Evolutionary conservation across 331 rosid species (phyloP).

Genomic region (Stylosanthes scabra): DNA sequence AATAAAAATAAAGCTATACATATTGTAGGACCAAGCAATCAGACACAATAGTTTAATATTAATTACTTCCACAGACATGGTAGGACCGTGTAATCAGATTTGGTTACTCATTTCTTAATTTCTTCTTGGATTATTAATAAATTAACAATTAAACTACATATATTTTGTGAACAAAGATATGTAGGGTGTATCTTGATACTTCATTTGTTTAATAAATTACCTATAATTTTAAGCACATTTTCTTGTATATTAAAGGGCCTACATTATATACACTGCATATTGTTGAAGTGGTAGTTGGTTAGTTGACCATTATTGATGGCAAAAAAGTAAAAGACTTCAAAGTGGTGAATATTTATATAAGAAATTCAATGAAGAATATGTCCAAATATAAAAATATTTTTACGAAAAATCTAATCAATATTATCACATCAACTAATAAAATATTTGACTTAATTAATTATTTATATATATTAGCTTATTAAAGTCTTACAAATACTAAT

Average conservation of each 20-base stretch:
- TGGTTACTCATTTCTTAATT: conserved; percentile 14
- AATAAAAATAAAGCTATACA: conserved; percentile 14
- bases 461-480: too few species aligned
- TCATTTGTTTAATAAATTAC: neutral
- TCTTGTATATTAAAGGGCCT: neutral
- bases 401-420: too few species aligned
- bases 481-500: too few species aligned
- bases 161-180: neutral
- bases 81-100: conserved; percentile 42
- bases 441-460: too few species aligned
- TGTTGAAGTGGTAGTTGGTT: conserved; percentile 39
- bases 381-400: neutral
- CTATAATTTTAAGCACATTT: neutral
- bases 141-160: neutral
- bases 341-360: neutral
- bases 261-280: neutral
- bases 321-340: conserved; percentile 6
- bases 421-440: too few species aligned
- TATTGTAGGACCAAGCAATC: neutral
- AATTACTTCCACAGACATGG: conserved; percentile 25
- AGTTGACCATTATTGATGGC: conserved; percentile 14
- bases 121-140: neutral
- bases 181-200: neutral
- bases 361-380: neutral
- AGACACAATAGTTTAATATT: conserved; percentile 13